Conservation (phyloP, 176 grass and related monocot genomes). For the Triticum monococcum region DNA sequence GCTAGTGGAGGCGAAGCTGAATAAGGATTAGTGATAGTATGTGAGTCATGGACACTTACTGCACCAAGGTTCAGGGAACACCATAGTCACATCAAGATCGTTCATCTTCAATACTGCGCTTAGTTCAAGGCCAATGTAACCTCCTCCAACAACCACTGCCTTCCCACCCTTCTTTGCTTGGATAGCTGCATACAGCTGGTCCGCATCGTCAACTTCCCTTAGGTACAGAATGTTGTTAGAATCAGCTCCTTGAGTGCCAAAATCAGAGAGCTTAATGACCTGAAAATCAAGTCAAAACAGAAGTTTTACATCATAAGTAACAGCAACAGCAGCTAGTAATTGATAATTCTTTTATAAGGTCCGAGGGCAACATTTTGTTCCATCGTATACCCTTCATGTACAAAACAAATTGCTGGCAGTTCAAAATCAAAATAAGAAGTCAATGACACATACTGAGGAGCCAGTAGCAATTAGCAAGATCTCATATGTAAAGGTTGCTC, state of each 20-base stretch:
- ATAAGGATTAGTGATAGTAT: background rate
- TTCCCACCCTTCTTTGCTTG: slow-evolving; percentile 94
- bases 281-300: slow-evolving; percentile 28
- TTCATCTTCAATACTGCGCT: slow-evolving; percentile 81
- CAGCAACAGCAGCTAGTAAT: background rate
- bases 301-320: background rate
- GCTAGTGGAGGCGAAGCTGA: background rate
- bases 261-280: slow-evolving; percentile 88
- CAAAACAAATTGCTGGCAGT: background rate
- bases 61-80: slow-evolving; percentile 98
- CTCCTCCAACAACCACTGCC: slow-evolving; percentile 85
- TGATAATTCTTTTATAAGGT: background rate
- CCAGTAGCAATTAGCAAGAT: slow-evolving; percentile 87
- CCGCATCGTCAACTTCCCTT: slow-evolving; percentile 84
- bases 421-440: slow-evolving; percentile 4
- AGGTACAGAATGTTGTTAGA: slow-evolving; percentile 90
- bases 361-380: background rate
- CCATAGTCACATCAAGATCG: slow-evolving; percentile 94
- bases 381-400: background rate
- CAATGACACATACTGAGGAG: slow-evolving; percentile 59
- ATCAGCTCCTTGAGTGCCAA: slow-evolving; percentile 87
- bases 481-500: slow-evolving; percentile 80
- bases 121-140: slow-evolving; percentile 96
- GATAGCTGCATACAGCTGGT: slow-evolving; percentile 80
- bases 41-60: slow-evolving; percentile 61